Evolutionary conservation across 2,329 filamentous ascomycete genomes (phyloP).

Genomic region (Hypoxylon sp.): DNA sequence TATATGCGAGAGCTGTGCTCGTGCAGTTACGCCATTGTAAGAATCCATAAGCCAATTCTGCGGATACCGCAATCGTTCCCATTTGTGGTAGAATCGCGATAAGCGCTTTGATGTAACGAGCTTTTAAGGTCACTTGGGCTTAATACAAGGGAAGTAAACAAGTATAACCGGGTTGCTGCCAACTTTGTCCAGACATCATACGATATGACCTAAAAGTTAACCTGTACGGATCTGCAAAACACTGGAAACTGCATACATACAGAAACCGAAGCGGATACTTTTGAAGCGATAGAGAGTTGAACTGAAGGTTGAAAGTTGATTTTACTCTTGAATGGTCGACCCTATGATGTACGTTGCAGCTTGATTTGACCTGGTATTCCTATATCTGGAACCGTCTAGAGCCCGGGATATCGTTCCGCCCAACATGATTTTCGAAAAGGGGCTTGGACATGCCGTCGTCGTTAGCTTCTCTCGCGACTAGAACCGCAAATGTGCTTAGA

Average conservation of each 20-base stretch:
- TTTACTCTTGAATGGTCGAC: neutral
- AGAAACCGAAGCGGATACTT: neutral
- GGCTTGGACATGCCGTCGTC: conserved; percentile 77
- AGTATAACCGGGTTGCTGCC: neutral
- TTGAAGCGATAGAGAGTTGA: neutral
- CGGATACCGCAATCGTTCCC: neutral
- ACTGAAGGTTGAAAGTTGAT: neutral
- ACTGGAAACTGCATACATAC: neutral
- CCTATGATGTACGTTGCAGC: neutral
- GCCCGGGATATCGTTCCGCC: conserved; percentile 77
- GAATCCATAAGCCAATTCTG: neutral
- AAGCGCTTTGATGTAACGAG: neutral
- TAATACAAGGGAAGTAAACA: conserved; percentile 2
- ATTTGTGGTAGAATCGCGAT: neutral
- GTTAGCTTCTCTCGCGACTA: conserved; percentile 53
- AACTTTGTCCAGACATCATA: neutral
- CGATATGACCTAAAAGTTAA: neutral
- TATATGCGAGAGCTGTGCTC: conserved; percentile 84
- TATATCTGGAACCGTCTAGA: conserved; percentile 77
- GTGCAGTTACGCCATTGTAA: conserved; percentile 83
- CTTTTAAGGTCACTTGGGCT: conserved; percentile 1
- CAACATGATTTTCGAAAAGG: conserved; percentile 79
- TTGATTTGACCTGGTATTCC: conserved; percentile 68
- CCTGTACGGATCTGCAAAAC: neutral
- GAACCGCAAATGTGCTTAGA: neutral